phyloP scores from a whole-genome alignment of 805 yeast genomes.

The Candida methanosorbosa region DNA sequence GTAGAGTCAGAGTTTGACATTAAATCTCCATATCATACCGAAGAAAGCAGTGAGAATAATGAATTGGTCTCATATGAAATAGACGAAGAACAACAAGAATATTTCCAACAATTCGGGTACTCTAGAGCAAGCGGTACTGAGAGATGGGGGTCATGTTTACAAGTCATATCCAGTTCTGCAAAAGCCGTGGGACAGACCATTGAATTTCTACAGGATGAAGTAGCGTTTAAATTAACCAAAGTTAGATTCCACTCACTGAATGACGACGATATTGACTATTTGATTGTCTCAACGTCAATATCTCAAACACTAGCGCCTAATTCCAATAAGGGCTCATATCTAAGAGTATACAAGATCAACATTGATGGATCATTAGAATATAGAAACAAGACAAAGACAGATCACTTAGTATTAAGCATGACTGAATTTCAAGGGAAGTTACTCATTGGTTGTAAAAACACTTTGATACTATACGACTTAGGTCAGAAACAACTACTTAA shows the following conservation, averaged over 20 bases:
- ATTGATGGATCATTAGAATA: constrained; percentile 32
- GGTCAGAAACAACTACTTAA: constrained; percentile 76
- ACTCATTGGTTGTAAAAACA: constrained; percentile 46
- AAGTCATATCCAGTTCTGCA: constrained; percentile 31
- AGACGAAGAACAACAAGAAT: constrained; percentile 23
- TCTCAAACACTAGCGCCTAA: constrained; percentile 23
- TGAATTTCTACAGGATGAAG: constrained; percentile 35
- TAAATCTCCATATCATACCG: constrained; percentile 20
- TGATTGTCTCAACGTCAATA: constrained; percentile 38
- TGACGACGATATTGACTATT: constrained; percentile 15
- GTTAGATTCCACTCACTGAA: constrained; percentile 21
- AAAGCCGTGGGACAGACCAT: constrained; percentile 30
- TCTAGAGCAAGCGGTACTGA: constrained; percentile 9
- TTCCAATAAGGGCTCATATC: constrained; percentile 14
- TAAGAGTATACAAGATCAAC: constrained; percentile 29
- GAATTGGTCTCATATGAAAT: constrained; percentile 13
- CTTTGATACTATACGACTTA: constrained; percentile 54
- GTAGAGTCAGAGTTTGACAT: constrained; percentile 37
- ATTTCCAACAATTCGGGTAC: constrained; percentile 39
- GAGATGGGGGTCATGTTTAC: constrained; percentile 47
- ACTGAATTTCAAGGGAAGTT: constrained; percentile 49
- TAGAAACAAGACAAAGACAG: constrained; percentile 54
- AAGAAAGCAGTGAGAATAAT: constrained; percentile 4
- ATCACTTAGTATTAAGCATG: constrained; percentile 39
- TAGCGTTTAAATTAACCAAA: constrained; percentile 31